Conservation (phyloP, 1,284 basidiomycete species). For the Trametes pubescens region DNA sequence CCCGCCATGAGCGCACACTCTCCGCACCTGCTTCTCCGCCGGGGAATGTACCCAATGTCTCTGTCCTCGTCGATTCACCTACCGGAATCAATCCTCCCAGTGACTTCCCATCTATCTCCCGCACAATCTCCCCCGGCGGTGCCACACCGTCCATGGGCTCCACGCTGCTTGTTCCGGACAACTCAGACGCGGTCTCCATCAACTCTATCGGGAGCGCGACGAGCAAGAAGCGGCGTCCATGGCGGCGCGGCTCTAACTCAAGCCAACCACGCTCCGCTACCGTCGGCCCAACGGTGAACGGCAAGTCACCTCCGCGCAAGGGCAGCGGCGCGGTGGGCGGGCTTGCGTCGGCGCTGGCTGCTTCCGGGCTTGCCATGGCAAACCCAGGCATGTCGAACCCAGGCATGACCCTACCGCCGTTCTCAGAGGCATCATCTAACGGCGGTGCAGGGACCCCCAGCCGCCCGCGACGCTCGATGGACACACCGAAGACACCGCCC, state of each 20-base stretch:
- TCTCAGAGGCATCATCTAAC: constrained; percentile 32
- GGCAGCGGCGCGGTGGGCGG: constrained; percentile 42
- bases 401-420: constrained; percentile 54
- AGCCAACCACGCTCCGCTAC: constrained; percentile 32
- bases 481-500: constrained; percentile 29
- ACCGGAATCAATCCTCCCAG: constrained; percentile 43
- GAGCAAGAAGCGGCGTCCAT: constrained; percentile 46
- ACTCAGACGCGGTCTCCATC: constrained; percentile 52
- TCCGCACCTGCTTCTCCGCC: constrained; percentile 38
- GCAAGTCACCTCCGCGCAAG: constrained; percentile 39
- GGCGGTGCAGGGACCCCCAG: constrained; percentile 14
- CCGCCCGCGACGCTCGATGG: constrained; percentile 27
- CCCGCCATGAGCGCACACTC: constrained; percentile 35
- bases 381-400: constrained; percentile 70
- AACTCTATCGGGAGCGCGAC: constrained; percentile 46
- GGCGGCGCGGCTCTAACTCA: constrained; percentile 39
- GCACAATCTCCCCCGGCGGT: constrained; percentile 33
- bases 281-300: constrained; percentile 8
- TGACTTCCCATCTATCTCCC: constrained; percentile 34
- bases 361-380: constrained; percentile 71
- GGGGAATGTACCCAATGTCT: constrained; percentile 37
- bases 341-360: constrained; percentile 71
- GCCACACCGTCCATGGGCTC: constrained; percentile 35
- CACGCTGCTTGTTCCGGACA: constrained; percentile 41
- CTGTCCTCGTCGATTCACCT: constrained; percentile 60